phyloP scores from a whole-genome alignment of 2,329 filamentous ascomycete species.

The Zarea fungicola region DNA sequence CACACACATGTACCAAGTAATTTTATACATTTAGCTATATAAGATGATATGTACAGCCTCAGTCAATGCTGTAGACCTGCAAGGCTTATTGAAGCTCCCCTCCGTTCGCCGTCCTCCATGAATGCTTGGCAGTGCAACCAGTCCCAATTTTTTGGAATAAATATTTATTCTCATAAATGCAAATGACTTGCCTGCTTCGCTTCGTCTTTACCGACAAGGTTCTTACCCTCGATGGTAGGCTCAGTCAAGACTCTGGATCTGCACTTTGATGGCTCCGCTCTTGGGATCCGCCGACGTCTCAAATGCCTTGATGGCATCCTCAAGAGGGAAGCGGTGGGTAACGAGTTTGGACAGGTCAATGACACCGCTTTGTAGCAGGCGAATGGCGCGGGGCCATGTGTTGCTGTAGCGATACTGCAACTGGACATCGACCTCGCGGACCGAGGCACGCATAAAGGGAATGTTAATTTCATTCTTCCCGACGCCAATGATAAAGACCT shows the following conservation, averaged over 20 bases:
- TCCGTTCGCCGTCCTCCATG: too few relatives aligned
- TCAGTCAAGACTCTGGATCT: conserved; percentile 70
- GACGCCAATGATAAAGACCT: conserved; percentile 94
- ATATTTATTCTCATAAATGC: too few relatives aligned
- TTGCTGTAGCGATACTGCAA: conserved; percentile 97
- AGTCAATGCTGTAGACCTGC: too few relatives aligned
- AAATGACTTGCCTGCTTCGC: too few relatives aligned
- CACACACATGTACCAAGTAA: too few relatives aligned
- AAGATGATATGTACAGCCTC: too few relatives aligned
- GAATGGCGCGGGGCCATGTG: conserved; percentile 91
- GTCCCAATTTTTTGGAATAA: too few relatives aligned
- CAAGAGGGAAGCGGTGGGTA: conserved; percentile 79
- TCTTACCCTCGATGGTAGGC: too few relatives aligned
- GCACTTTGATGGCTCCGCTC: conserved; percentile 95
- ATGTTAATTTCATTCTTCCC: conserved; percentile 94
- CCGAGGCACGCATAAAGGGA: conserved; percentile 89
- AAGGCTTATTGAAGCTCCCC: too few relatives aligned
- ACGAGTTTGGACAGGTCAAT: conserved; percentile 77
- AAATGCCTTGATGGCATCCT: conserved; percentile 86
- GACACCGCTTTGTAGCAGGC: conserved; percentile 77
- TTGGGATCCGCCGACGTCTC: conserved; percentile 81
- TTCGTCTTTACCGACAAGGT: too few relatives aligned
- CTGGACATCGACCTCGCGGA: conserved; percentile 87
- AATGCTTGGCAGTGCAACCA: too few relatives aligned
- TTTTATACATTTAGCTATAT: too few relatives aligned